Evolutionary conservation across 768 basidiomycete species (phyloP), one percentile per base, ranked within the genome.

Genomic region (Agrocybe praecox): DNA sequence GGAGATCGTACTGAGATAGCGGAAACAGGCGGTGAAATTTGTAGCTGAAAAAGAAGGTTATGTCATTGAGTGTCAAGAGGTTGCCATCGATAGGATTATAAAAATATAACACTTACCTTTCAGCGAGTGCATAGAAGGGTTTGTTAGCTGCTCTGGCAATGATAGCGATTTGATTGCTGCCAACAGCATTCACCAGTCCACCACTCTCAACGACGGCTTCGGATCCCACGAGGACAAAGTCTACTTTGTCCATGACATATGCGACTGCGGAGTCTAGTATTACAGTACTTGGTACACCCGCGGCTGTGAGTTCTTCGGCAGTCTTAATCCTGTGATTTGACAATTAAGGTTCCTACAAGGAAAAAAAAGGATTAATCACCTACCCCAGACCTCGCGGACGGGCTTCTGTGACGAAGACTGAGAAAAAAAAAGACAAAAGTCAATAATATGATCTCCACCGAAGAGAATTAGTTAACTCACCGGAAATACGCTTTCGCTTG

Each of bases 161-260:
- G 67, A 97, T 90, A 3, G 97, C 96, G 64, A 98, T 94, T 74
- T 97, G 94, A 72, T 93, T 95, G 65, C 94, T 94, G 42, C 96
- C 96, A 34, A 98, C 90, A 50, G 90, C 92, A 68, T 95, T 95
- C 63, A 96, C 86, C 58, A 94, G 76, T 4, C 95, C 93, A 44
- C 97, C 97, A 60, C 92, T 94, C 73, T 98, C 97, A 6, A 97
- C 96, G 23, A 99, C 96, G 8, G 96, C 97, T 76, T 99, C 97
- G 40, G 95, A 95, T 29, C 97, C 97, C 40, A 98, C 95, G 47
- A 99, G 83, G 49, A 96, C 91, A 70, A 96, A 90, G 71, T 96
- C 93, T 18, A 96, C 94, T 64, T 91, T 89, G 62, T 96, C 93
- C 90, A 99, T 98, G 64, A 93, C 87, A 75, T 98, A 98, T 36